Base-by-base conservation (phyloP, 306 rosid genomes). In the Pterocarpus macrocarpus region DNA sequence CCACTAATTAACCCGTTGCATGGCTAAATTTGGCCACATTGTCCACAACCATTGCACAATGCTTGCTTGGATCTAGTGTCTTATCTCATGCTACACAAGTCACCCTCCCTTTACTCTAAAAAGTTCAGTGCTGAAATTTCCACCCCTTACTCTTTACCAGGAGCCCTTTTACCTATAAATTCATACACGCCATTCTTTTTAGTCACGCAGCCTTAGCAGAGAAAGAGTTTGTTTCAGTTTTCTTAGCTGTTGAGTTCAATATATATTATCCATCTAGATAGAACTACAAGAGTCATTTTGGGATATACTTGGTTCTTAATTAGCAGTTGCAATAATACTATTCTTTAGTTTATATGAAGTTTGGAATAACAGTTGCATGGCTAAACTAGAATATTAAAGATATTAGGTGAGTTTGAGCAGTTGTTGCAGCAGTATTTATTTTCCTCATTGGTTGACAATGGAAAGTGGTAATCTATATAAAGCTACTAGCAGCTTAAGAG, bases 391-490 rank as follows among this genome's bases (percentile, higher is more conserved):
- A 15, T 2, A 2, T 73, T 56, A 32, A 41, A 15, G 32, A 71
- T 62, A 53, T 36, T 56, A 36, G 67, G 41, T 36, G 69, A 64
- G 64, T 55, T n/a, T 69, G 22, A 56, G 76, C n/a, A 41, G 8
- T 61, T 64, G 35, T 35, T 57, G 39, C 43, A 32, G 13, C 52
- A 16, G 52, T 8, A 10, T 17, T 11, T 14, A 12, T 4, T 4
- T 39, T 67, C 14, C 41, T 33, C 61, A 41, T 34, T 22, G 28
- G 6, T 43, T 43, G 13, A 36, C 2, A 73, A 79, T 88, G 91
- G 89, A 88, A 16, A 15, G 78, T 34, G 85, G 83, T 30, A 73
- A 75, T 43, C 12, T 86, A 38, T 71, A 80, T 50, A 75, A 75
- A 68, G 86, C 81, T 1, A 36, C 80, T 47, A 75, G 33, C 57